Base-by-base conservation (phyloP, 495 filamentous ascomycete genomes). In the Penicillium taxi region DNA sequence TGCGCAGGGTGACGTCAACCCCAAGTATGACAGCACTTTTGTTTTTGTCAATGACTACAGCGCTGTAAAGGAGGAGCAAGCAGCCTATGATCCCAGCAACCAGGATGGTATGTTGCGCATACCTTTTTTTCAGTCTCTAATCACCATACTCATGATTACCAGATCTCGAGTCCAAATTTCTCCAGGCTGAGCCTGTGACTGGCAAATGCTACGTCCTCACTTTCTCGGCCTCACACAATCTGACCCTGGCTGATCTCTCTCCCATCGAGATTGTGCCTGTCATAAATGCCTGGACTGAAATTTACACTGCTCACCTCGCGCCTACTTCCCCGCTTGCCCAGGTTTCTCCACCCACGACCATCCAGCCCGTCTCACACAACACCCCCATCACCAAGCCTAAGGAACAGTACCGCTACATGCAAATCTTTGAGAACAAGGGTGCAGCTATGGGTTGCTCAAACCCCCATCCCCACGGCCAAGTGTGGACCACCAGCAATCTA, bases 361-460 rank as follows among this genome's bases (percentile, higher is more conserved):
- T 73, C 18, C 63, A 71, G 8, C 72, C 80, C 9, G 38, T 56
- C 20, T 50, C 67, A 43, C 67, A 73, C 43, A 45, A 61, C 44
- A 41, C 62, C 53, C 52, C 55, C 53, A 11, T 70, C 49, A 35
- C 59, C 12, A 64, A 68, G 21, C 78, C 87, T 5, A 78, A 74
- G 30, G 73, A 82, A 37, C 88, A 96, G 59, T 86, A 93, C 50
- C 77, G 80, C 30, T 96, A 94, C 61, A 96, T 98, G 89, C 91
- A 98, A 61, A 96, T 98, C 46, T 96, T 98, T 44, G 91, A 98
- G 64, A 98, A 98, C 69, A 98, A 98, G 66, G 91, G 91, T 30
- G 80, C 84, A 0, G 86, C 91, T 4, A 98, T 98, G 91, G 91
- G 91, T 20, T 98, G 91, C 72, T 96, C 91, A 2, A 98, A 98